Conservation (phyloP, 495 filamentous ascomycete genomes). For the Choiromyces venosus region DNA sequence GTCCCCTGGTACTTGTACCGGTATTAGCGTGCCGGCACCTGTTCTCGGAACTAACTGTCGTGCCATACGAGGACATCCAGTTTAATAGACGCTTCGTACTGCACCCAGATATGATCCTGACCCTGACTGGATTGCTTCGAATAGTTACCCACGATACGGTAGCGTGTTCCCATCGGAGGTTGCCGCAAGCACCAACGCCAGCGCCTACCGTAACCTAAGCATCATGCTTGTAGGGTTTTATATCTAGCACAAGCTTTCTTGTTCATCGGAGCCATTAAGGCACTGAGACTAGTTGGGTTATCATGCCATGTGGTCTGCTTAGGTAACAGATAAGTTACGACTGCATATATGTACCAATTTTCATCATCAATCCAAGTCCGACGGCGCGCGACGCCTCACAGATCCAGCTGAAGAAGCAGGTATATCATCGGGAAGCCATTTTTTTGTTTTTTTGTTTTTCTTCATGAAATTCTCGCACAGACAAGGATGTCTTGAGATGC, state of each 20-base stretch:
- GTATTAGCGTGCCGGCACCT: neutral
- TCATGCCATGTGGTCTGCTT: conserved; percentile 1
- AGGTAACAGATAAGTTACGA: neutral
- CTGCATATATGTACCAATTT: neutral
- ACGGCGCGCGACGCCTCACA: neutral
- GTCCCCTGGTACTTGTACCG: no score
- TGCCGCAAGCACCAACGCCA: neutral
- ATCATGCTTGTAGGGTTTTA: neutral
- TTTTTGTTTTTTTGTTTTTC: neutral
- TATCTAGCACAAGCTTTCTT: neutral
- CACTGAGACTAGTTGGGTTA: neutral
- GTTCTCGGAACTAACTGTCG: neutral
- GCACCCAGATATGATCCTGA: neutral
- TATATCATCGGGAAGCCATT: neutral
- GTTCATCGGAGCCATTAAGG: neutral
- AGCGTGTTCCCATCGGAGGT: neutral
- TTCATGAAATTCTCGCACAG: neutral
- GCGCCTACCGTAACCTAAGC: neutral
- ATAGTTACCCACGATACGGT: neutral
- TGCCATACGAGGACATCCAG: neutral
- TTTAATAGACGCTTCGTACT: neutral
- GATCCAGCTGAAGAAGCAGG: neutral
- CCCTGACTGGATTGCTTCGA: neutral
- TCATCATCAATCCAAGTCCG: neutral
- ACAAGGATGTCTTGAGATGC: neutral